Evolutionary conservation across 2,329 filamentous ascomycete species (phyloP).

Genomic region (Sclerotinia trifoliorum): DNA sequence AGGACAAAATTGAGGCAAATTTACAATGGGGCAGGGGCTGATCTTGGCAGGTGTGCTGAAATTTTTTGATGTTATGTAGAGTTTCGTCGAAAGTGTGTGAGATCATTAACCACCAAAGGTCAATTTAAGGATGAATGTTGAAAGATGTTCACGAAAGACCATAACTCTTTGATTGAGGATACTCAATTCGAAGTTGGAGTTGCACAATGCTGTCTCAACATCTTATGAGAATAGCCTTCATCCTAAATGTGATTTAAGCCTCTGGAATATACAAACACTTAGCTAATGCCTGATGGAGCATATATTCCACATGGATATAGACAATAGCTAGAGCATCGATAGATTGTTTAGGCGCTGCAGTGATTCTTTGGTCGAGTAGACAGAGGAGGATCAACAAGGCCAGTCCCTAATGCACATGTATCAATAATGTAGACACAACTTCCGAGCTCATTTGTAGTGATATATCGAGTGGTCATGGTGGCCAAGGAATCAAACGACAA

Average conservation of each 20-base stretch:
- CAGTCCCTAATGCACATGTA: background rate
- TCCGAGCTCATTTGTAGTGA: background rate
- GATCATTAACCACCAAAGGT: constrained; percentile 17
- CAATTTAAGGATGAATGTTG: background rate
- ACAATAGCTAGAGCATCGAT: background rate
- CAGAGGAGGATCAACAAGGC: background rate
- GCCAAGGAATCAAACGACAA: background rate
- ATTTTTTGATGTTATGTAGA: constrained; percentile 30
- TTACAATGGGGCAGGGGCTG: constrained; percentile 31
- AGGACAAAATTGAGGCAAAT: constrained; percentile 36
- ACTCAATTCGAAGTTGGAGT: background rate
- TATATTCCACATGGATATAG: background rate
- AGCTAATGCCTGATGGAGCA: background rate
- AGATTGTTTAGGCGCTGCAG: background rate
- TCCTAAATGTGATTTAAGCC: background rate
- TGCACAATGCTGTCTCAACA: background rate
- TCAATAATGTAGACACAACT: background rate
- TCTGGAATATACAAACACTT: background rate
- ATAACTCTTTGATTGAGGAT: background rate
- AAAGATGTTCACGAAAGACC: background rate
- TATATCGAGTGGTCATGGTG: background rate
- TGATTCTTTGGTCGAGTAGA: background rate
- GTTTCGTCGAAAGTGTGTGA: constrained; percentile 3
- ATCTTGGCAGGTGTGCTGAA: constrained; percentile 36
- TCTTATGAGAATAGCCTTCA: background rate